Conservation (phyloP, 1,284 basidiomycete species). For the Pseudomicrostroma phylloplanum region DNA sequence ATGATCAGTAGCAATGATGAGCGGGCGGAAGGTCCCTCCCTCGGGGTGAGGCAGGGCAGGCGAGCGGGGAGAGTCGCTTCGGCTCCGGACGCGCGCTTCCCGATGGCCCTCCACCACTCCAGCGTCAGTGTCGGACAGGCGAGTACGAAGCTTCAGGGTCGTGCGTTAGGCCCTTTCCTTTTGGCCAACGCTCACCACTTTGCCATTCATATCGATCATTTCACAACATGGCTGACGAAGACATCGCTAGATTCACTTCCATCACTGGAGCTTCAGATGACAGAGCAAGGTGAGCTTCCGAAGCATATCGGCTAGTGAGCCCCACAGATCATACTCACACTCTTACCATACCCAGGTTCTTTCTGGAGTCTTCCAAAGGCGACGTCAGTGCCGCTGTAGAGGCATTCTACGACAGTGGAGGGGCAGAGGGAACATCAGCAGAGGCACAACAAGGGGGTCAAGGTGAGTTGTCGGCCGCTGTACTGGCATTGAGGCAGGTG, state of each 20-base stretch:
- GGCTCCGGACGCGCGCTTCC: no score
- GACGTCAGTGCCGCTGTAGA: slow-evolving; percentile 51
- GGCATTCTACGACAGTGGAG: slow-evolving; percentile 48
- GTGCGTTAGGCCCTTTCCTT: no score
- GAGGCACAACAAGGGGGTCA: slow-evolving; percentile 13
- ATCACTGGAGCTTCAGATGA: slow-evolving; percentile 49
- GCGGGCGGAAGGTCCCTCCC: no score
- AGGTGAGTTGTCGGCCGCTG: slow-evolving; percentile 1
- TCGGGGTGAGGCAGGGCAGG: no score
- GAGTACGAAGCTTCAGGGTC: no score
- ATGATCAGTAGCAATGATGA: no score
- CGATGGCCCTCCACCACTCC: no score
- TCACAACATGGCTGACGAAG: slow-evolving; percentile 1
- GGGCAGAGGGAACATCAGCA: slow-evolving; percentile 13
- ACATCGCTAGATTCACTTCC: slow-evolving; percentile 9
- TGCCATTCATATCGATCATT: neutral
- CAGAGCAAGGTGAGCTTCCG: slow-evolving; percentile 36
- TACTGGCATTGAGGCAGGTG: neutral
- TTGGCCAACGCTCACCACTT: no score
- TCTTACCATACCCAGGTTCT: slow-evolving; percentile 31
- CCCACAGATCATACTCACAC: neutral
- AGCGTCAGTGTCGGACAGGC: no score
- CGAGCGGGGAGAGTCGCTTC: no score
- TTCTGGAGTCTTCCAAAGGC: slow-evolving; percentile 48
- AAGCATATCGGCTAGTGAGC: neutral